A percentile compares a stretch with the other conserved stretches of the same genome.
These are phyloP conservation scores for Quercus variabilis DNA, from an alignment of 306 rosid genomes.

Conservation along the genomic window DNA sequence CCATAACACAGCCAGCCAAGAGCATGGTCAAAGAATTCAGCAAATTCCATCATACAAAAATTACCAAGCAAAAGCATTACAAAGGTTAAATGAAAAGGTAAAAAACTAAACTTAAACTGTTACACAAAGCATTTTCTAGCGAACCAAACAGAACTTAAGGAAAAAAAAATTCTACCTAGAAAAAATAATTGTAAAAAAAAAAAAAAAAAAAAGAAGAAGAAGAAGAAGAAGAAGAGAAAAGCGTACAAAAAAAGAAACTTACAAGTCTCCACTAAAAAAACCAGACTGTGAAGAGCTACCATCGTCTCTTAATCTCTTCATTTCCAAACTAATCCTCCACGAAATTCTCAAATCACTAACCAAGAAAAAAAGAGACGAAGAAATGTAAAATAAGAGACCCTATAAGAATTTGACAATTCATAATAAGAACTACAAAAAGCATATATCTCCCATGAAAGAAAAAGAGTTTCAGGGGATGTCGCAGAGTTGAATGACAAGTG, in stretches of 20 bases:
- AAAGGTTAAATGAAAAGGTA: background rate
- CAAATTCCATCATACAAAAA: background rate
- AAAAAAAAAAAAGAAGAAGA: no score
- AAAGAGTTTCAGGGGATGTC: no score
- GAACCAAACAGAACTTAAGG: background rate
- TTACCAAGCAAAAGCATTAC: background rate
- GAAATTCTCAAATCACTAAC: background rate
- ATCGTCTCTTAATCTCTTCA: no score
- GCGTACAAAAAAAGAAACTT: no score
- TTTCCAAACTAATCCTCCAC: background rate
- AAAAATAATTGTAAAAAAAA: no score
- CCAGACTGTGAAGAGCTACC: no score
- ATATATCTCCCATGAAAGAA: no score
- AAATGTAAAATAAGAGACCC: background rate
- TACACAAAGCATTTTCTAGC: background rate
- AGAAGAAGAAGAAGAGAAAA: no score
- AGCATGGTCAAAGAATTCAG: background rate
- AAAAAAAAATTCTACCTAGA: conserved; percentile 8
- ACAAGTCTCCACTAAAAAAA: no score
- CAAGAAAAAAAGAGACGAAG: background rate
- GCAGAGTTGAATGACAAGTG: no score
- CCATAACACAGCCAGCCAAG: background rate
- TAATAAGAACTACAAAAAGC: no score
- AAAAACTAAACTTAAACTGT: conserved; percentile 12
- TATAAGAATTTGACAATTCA: no score